Conservation (phyloP, 441 rosid genomes). For the Pelargonium citronellum region DNA sequence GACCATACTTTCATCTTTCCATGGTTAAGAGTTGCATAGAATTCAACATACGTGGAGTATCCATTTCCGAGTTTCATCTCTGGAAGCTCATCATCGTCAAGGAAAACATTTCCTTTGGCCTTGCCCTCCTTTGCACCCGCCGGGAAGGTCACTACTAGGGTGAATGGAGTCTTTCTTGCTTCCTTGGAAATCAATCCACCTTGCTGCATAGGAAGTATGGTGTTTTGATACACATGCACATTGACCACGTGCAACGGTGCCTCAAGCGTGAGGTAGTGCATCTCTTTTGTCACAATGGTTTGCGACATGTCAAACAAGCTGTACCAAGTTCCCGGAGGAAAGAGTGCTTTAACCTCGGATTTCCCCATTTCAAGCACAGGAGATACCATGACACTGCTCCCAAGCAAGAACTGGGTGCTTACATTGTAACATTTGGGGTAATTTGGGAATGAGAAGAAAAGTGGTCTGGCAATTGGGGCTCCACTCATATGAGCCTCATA, state of each 20-base stretch:
- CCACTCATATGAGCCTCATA: slow-evolving; percentile 72
- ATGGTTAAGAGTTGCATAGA: slow-evolving; percentile 48
- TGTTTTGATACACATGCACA: slow-evolving; percentile 72
- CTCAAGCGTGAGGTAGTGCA: slow-evolving; percentile 51
- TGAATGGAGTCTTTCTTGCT: slow-evolving; percentile 77
- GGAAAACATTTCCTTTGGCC: slow-evolving; percentile 64
- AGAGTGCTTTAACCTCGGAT: slow-evolving; percentile 63
- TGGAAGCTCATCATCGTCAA: slow-evolving; percentile 82
- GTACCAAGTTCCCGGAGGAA: slow-evolving; percentile 95
- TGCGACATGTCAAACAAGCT: slow-evolving; percentile 64
- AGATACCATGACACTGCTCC: slow-evolving; percentile 80
- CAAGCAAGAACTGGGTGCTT: slow-evolving; percentile 90
- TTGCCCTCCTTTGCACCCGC: slow-evolving; percentile 49
- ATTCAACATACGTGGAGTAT: slow-evolving; percentile 48
- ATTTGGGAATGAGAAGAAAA: slow-evolving; percentile 87
- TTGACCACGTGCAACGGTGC: slow-evolving; percentile 78
- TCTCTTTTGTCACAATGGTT: slow-evolving; percentile 43
- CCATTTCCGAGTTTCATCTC: slow-evolving; percentile 83
- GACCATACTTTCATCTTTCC: slow-evolving; percentile 83
- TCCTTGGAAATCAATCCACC: slow-evolving; percentile 80
- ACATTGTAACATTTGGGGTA: slow-evolving; percentile 53
- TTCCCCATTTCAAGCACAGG: slow-evolving; percentile 82
- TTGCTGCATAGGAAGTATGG: slow-evolving; percentile 83
- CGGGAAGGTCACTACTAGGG: slow-evolving; percentile 65
- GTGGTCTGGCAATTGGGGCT: slow-evolving; percentile 89